Evolutionary conservation across 495 filamentous ascomycete genomes (phyloP), one percentile per base, ranked within the genome.

Genomic region (Podospora anserina): DNA sequence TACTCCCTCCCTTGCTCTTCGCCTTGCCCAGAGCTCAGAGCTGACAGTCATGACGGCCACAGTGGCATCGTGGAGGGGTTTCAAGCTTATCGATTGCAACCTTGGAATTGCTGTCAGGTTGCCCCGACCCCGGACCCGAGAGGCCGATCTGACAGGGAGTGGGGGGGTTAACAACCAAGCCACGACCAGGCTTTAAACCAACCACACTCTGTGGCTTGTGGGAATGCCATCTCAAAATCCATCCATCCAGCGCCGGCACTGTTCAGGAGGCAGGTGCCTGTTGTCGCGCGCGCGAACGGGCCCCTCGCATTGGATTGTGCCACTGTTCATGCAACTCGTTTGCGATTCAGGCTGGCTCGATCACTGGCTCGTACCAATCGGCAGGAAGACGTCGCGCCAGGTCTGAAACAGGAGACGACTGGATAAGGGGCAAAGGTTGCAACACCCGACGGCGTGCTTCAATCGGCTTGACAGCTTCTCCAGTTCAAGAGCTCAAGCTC

Each of bases 381-480:
- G 67, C 53, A 63, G 71, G 66, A 68, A 68, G 66, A 54, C 53
- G 69, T 70, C 66, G 71, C 63, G 63, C 68, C 54, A 68, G 57
- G 27, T 67, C 75, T 77, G 75, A 77, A 77, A 77, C 75, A 72
- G 70, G 72, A 75, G 75, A 70, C 66, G n/a, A 63, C 60, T 26
- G 53, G 56, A 44, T 26, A 61, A 54, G 62, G 67, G 66, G 65
- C 64, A 20, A 34, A 7, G 26, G 61, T 61, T 69, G 39, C 63
- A 66, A 58, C 67, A 65, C 57, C 56, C 54, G 16, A 23, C 63
- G 61, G 39, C 30, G 27, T 62, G 65, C 69, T 34, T 60, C 56
- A 49, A 20, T 59, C 56, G 20, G 18, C 9, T 27, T 59, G 56
- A 18, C 56, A 27, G 26, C 19, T 59, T 6, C 5, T 13, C 5